Base-by-base conservation (phyloP, 257 asterid genomes). In the Przewalskia tangutica region DNA sequence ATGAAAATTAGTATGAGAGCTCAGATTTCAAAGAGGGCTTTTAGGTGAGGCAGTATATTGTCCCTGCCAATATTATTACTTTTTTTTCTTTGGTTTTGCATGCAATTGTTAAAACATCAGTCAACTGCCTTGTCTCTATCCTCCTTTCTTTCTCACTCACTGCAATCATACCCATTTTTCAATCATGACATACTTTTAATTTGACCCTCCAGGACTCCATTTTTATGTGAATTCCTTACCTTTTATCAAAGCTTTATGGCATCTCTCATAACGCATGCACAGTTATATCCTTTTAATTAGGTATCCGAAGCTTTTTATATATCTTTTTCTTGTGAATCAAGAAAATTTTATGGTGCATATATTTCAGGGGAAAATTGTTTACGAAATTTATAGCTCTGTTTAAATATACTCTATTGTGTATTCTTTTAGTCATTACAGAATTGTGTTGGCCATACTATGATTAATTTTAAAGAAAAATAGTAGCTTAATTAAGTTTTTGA, bases 21-120 rank as follows among this genome's bases (percentile, higher is more conserved):
- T 86, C 87, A 76, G 81, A 77, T 87, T 82, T 86, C 85, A 82
- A 82, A 56, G 65, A 46, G 84, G 55, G 81, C 82, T 73, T 85
- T 82, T 75, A 75, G 62, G 42, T 60, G 56, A 79, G 83, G 77
- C 77, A 23, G 8, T 58, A 58, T 42, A 54, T 53, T 70, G 17
- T 79, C 32, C 38, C 23, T 60, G 50, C 67, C 80, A 48, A 65
- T 34, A 34, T 36, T 36, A 38, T 18, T 8, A 40, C 11, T 13
- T 32, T 34, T 55, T 54, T 73, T 82, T 82, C 84, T 75, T 23
- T 50, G 71, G 75, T 82, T 77, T 82, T 85, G 90, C 82, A 85
- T 82, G 66, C 51, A 50, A 40, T 66, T 80, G 81, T 77, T 66
- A 36, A 67, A 62, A 70, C 82, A 55, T 77, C 80, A 63, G 82